These are phyloP conservation scores for Naganishia liquefaciens DNA, from an alignment of 1,284 basidiomycete genomes.

Conservation along the genomic window DNA sequence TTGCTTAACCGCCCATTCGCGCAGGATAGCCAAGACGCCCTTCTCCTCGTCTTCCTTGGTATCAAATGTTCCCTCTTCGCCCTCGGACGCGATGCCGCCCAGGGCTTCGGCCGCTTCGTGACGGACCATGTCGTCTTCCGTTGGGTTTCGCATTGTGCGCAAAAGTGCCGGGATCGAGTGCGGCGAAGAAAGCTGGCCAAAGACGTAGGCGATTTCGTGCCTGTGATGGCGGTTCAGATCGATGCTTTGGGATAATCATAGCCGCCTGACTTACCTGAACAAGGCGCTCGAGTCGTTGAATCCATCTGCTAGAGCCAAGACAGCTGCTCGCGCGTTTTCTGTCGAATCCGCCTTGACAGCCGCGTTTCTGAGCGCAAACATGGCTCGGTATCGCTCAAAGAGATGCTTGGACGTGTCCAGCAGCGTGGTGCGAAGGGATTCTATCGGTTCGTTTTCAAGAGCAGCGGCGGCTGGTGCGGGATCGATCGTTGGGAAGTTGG, in stretches of 20 bases:
- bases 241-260: neutral
- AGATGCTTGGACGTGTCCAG: conserved; percentile 72
- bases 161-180: conserved; percentile 86
- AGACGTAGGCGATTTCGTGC: conserved; percentile 97
- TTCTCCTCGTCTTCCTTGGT: conserved; percentile 42
- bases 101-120: conserved; percentile 98
- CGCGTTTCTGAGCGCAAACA: conserved; percentile 95
- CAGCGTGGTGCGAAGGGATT: conserved; percentile 65
- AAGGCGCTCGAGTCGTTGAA: conserved; percentile 83
- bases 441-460: conserved; percentile 41
- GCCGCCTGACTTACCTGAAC: conserved; percentile 71
- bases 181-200: conserved; percentile 89
- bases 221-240: conserved; percentile 54
- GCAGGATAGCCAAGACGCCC: conserved; percentile 77
- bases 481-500: conserved; percentile 84
- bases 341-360: conserved; percentile 52
- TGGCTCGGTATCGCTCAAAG: conserved; percentile 94
- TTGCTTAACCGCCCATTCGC: conserved; percentile 76
- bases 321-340: conserved; percentile 59
- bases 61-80: conserved; percentile 44
- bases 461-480: conserved; percentile 70
- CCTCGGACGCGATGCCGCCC: conserved; percentile 91
- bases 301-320: conserved; percentile 86
- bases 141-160: conserved; percentile 67
- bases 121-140: conserved; percentile 95